Evolutionary conservation across 495 filamentous ascomycete genomes (phyloP), one percentile per base, ranked within the genome.

Genomic region (Pyrenula aspistea): DNA sequence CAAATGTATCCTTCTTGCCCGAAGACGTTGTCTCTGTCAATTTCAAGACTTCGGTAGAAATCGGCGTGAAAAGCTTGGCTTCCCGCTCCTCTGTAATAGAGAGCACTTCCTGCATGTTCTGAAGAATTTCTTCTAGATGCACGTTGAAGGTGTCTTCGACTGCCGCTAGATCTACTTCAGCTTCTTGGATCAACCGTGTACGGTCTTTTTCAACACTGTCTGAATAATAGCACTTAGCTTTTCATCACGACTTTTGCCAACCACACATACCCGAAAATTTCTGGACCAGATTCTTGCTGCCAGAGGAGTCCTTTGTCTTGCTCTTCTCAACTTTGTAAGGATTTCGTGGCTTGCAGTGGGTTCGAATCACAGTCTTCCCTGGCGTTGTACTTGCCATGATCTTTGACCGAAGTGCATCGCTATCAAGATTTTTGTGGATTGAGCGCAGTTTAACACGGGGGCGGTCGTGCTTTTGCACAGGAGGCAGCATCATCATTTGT

Each of bases 311-410:
- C 22, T 54, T 54, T 22, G 22, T 22, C 22, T 24, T 24, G 8
- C n/a, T 54, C 15, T 22, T 54, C 22, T 25, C 24, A 15, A 22
- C 11, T 24, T 42, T 25, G 51, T 58, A 59, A 55, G 55, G 58
- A 56, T 42, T 56, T 48, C 53, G 53, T 49, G 2, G 52, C 24
- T 52, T 52, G 55, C 22, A 53, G 55, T 47, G 24, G 53, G 24
- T 22, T 60, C 58, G 62, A 63, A 52, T 62, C 61, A 61, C 53
- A 53, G 55, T 59, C 60, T 60, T 60, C 60, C 60, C 59, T 61
- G 60, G 51, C 55, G 54, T 25, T 60, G 36, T 24, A 57, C 22
- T 42, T 12, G 47, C 12, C 24, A 8, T 54, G 23, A 12, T 50
- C 56, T 36, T 56, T 25, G 42, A 55, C 21, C 49, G 42, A 52